These are phyloP conservation scores for Amphichorda felina DNA, from an alignment of 2,329 filamentous ascomycete species.

Conservation along the genomic window DNA sequence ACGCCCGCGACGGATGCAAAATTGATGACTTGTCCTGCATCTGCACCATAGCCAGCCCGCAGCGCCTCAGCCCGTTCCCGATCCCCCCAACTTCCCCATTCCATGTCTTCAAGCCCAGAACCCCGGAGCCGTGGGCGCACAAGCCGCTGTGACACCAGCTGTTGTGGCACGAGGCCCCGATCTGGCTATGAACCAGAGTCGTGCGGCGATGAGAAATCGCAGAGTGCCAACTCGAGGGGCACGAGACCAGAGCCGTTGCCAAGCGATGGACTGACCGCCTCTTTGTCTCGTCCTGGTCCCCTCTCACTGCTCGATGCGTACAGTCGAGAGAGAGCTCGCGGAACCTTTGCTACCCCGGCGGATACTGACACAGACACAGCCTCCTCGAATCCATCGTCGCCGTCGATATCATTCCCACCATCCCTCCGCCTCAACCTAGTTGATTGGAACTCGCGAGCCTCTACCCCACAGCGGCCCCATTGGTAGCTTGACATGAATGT, in stretches of 20 bases:
- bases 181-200: too few species aligned
- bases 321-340: too few species aligned
- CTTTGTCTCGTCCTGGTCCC: not conserved
- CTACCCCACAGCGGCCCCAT: slow-evolving; percentile 1
- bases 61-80: not conserved
- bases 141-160: not conserved
- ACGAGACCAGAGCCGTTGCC: too few species aligned
- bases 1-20: too few species aligned
- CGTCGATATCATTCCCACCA: not conserved
- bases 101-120: too few species aligned
- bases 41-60: not conserved
- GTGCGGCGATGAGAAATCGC: too few species aligned
- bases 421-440: not conserved
- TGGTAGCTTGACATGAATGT: not conserved
- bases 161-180: not conserved
- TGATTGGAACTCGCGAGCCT: not conserved
- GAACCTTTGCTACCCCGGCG: too few species aligned
- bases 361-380: not conserved
- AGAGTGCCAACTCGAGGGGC: not conserved
- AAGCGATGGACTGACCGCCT: not conserved
- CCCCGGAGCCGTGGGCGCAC: too few species aligned
- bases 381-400: not conserved
- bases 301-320: not conserved
- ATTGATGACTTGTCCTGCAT: not conserved
- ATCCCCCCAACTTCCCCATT: not conserved